These are phyloP conservation scores for Pythium pyrilobum DNA, from an alignment of 352 stramenopile genomes.

Conservation along the genomic window DNA sequence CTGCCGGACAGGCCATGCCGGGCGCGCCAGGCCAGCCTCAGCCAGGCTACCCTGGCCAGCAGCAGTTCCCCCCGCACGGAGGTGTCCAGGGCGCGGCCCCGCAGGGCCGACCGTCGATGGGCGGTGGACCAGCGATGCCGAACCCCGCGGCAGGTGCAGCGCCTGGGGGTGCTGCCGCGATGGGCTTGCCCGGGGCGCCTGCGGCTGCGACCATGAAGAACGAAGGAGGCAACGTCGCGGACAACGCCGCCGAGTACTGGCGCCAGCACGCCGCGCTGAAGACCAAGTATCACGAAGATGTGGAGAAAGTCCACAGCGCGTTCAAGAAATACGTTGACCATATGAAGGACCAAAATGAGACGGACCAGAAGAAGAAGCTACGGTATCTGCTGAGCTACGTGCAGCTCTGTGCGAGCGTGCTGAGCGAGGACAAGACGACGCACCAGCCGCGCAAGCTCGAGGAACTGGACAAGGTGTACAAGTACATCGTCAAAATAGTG, in stretches of 20 bases:
- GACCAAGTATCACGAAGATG: slow-evolving; percentile 74
- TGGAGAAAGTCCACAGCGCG: slow-evolving; percentile 81
- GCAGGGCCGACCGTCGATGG: slow-evolving; percentile 13
- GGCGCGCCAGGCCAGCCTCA: slow-evolving; percentile 19
- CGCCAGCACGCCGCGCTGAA: slow-evolving; percentile 70
- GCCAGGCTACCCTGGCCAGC: slow-evolving; percentile 33
- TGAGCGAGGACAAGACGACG: slow-evolving; percentile 74
- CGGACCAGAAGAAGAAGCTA: slow-evolving; percentile 84
- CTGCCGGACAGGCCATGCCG: slow-evolving; percentile 5
- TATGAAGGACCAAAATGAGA: slow-evolving; percentile 84
- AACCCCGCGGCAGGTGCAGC: neutral
- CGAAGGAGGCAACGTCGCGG: slow-evolving; percentile 15
- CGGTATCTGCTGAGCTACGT: slow-evolving; percentile 81
- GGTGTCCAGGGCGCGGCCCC: slow-evolving; percentile 16
- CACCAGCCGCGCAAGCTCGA: slow-evolving; percentile 70
- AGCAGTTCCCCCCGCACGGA: slow-evolving; percentile 32
- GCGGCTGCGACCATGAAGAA: neutral
- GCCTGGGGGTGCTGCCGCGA: slow-evolving; percentile 4
- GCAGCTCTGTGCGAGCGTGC: slow-evolving; percentile 68
- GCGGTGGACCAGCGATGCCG: slow-evolving; percentile 17
- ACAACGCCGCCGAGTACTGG: slow-evolving; percentile 71
- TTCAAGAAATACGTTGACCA: slow-evolving; percentile 88
- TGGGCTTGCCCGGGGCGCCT: slow-evolving; percentile 7
- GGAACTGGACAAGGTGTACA: slow-evolving; percentile 85
- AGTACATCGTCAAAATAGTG: slow-evolving; percentile 88